Conservation (phyloP, 257 asterid species). For the Plectranthus barbatus region DNA sequence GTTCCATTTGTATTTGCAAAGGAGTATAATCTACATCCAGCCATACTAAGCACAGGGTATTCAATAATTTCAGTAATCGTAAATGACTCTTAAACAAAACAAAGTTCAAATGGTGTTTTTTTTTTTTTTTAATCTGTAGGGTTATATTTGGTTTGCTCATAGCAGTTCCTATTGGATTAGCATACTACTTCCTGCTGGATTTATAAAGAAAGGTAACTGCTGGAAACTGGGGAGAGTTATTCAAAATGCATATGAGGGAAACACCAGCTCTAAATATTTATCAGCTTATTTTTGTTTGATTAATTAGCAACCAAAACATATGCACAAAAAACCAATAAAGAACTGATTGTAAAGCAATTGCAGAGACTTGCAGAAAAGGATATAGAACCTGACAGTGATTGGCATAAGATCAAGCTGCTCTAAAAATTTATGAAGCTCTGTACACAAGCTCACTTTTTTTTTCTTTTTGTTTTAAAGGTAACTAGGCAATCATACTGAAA, state of each 20-base stretch:
- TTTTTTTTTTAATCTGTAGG: conserved; percentile 41
- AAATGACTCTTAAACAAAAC: neutral
- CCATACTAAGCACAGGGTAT: conserved; percentile 87
- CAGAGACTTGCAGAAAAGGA: neutral
- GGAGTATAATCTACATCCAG: conserved; percentile 78
- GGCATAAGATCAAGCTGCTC: neutral
- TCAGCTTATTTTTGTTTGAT: too few species aligned
- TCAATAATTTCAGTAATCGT: neutral
- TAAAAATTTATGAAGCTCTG: neutral
- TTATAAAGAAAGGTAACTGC: conserved; percentile 29
- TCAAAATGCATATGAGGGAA: too few species aligned
- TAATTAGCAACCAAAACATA: neutral
- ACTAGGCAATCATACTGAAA: neutral
- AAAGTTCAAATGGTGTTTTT: conserved; percentile 11
- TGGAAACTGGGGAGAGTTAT: conserved; percentile 2
- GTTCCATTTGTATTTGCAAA: conserved; percentile 91
- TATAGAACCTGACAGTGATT: neutral
- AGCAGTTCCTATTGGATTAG: conserved; percentile 64
- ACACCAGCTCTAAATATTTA: too few species aligned
- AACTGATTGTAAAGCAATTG: neutral
- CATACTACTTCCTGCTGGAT: conserved; percentile 65
- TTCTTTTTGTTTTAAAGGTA: neutral
- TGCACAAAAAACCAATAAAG: neutral
- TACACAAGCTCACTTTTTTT: neutral
- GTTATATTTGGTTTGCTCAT: conserved; percentile 68